Evolutionary conservation across 2,329 filamentous ascomycete species (phyloP).

Genomic region (Hawksworthiomyces lignivorus): DNA sequence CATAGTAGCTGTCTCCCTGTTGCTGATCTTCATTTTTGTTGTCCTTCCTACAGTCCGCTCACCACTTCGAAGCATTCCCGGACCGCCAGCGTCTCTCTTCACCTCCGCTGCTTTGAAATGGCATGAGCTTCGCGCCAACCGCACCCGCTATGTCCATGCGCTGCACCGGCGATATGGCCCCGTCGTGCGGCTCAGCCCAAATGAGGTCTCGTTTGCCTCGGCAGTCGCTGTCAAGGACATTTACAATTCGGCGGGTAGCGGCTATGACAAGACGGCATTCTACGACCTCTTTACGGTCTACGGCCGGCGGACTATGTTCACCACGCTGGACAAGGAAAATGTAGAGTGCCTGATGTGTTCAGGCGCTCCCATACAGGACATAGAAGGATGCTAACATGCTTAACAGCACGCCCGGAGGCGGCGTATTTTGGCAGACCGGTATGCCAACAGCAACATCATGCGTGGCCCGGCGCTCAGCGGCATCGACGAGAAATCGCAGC

Average conservation of each 20-base stretch:
- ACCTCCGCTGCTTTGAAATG: slow-evolving; percentile 45
- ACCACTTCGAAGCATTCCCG: slow-evolving; percentile 37
- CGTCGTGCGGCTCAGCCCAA: slow-evolving; percentile 48
- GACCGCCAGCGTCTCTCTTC: slow-evolving; percentile 39
- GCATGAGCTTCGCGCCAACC: slow-evolving; percentile 46
- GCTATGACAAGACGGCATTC: slow-evolving; percentile 58
- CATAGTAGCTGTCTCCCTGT: too few relatives aligned
- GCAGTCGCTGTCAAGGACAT: slow-evolving; percentile 52
- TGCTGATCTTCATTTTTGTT: too few relatives aligned
- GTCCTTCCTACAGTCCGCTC: slow-evolving; percentile 21
- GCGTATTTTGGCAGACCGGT: slow-evolving; percentile 56
- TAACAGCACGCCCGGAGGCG: slow-evolving; percentile 55
- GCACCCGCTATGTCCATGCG: slow-evolving; percentile 47
- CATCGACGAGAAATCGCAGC: slow-evolving; percentile 47
- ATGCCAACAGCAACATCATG: slow-evolving; percentile 61
- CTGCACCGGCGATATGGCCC: slow-evolving; percentile 50
- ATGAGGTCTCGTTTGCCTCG: slow-evolving; percentile 53
- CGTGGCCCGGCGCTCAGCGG: slow-evolving; percentile 45
- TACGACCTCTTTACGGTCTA: slow-evolving; percentile 55
- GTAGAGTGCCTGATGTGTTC: too few relatives aligned
- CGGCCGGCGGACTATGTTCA: slow-evolving; percentile 53
- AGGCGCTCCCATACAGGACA: too few relatives aligned
- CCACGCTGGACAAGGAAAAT: slow-evolving; percentile 45
- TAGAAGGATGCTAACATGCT: too few relatives aligned
- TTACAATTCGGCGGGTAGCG: slow-evolving; percentile 53